These are phyloP conservation scores for Aspergillus phoenicis DNA, from an alignment of 2,329 filamentous ascomycete genomes.

Conservation along the genomic window DNA sequence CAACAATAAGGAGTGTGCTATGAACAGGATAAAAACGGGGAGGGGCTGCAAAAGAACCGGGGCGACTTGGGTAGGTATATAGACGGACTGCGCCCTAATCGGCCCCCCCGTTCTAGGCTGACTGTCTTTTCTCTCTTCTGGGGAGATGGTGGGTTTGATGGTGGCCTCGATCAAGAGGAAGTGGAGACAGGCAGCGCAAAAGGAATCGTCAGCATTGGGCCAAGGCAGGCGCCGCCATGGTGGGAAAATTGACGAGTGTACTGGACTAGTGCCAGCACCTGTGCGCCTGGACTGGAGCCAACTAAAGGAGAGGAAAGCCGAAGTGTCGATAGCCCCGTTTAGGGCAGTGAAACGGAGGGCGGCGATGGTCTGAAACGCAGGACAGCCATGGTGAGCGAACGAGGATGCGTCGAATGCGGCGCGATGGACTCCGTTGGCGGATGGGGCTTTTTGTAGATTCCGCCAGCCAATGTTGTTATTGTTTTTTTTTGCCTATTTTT, in stretches of 20 bases:
- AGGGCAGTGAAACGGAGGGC: constrained; percentile 8
- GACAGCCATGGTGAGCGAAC: neutral
- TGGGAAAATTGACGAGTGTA: neutral
- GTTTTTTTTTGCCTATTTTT: neutral
- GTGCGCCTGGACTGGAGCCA: neutral
- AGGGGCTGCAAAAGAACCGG: neutral
- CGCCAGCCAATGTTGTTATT: constrained; percentile 1
- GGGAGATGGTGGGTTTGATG: neutral
- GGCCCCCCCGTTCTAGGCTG: neutral
- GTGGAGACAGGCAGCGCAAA: neutral
- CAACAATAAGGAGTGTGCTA: neutral
- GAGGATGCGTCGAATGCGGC: neutral
- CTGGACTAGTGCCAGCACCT: neutral
- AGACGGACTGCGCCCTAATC: neutral
- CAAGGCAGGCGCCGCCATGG: neutral
- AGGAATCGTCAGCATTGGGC: constrained; percentile 11
- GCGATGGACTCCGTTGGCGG: neutral
- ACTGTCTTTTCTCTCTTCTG: neutral
- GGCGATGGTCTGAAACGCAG: neutral
- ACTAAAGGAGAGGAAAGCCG: constrained; percentile 1
- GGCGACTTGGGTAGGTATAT: constrained; percentile 1
- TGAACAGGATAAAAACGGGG: neutral
- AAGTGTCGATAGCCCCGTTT: constrained; percentile 8
- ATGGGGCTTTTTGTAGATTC: neutral
- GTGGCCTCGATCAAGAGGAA: neutral